Percentiles rank a stretch among this genome's conserved stretches.
phyloP scores from a whole-genome alignment of 495 filamentous ascomycete species.

The Daldinia caldariorum region DNA sequence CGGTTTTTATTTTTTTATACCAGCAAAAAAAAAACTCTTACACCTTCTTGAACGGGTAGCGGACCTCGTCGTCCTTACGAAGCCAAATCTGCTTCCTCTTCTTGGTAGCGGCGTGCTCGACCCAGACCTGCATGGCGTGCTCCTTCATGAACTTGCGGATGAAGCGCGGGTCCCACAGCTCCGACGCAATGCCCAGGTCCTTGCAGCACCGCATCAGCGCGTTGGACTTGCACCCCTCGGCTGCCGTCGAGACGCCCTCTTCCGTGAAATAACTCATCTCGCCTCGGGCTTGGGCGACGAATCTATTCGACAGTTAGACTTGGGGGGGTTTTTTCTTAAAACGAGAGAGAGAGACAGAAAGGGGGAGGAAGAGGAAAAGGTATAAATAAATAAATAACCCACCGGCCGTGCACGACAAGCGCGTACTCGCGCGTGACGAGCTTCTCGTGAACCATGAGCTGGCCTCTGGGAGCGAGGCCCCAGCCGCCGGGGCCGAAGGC shows the following conservation, averaged over 20 bases:
- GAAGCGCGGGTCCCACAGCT: slow-evolving; percentile 96
- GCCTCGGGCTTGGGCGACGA: slow-evolving; percentile 91
- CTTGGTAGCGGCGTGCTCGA: slow-evolving; percentile 72
- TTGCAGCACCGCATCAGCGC: slow-evolving; percentile 97
- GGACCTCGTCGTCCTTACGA: slow-evolving; percentile 82
- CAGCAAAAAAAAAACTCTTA: slow-evolving; percentile 12
- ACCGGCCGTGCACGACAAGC: slow-evolving; percentile 89
- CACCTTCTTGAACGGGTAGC: slow-evolving; percentile 82
- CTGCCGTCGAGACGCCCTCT: slow-evolving; percentile 94
- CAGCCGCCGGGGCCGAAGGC: slow-evolving; percentile 96
- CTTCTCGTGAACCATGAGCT: slow-evolving; percentile 88
- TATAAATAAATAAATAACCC: slow-evolving; percentile 52
- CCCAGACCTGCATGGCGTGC: slow-evolving; percentile 77
- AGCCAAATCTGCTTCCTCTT: slow-evolving; percentile 88
- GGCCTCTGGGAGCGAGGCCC: slow-evolving; percentile 90
- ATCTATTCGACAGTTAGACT: slow-evolving; percentile 56
- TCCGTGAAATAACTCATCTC: slow-evolving; percentile 95
- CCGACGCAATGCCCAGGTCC: slow-evolving; percentile 92
- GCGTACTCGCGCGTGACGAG: slow-evolving; percentile 95
- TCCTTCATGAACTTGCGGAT: slow-evolving; percentile 74
- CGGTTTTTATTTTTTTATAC: too few species aligned
- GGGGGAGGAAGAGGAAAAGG: background rate
- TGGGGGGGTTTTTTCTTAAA: too few species aligned
- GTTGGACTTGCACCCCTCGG: slow-evolving; percentile 97
- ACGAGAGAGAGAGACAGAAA: too few species aligned